Base-by-base conservation (phyloP, 805 yeast genomes). In the Lipomyces chichibuensis region DNA sequence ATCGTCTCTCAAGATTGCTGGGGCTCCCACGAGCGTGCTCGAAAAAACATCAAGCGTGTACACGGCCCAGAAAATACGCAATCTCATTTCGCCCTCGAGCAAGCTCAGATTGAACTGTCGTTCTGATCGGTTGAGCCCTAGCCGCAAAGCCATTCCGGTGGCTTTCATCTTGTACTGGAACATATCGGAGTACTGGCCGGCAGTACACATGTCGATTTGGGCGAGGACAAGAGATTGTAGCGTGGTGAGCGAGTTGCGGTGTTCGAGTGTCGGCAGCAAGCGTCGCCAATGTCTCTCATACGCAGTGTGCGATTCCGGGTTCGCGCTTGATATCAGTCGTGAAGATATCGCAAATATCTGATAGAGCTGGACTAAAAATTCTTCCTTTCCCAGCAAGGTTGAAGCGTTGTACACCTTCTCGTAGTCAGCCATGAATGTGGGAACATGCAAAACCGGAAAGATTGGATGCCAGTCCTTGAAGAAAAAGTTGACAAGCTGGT, bases 91-190 rank as follows among this genome's bases (percentile, higher is more conserved):
- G 77, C 89, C 95, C 79, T 89, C 93, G 67, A 86, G 82, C 3
- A 91, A 92, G 0, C 93, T 87, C 3, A 66, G 49, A 23, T 65
- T 64, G 60, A 71, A 70, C 37, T 67, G 62, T 43, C 70, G 66
- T 9, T 96, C 97, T 77, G 96, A 89, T 72, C 96, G 82, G 75
- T 92, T 96, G 57, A 92, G 80, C 72, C 97, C 84, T 62, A 92
- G 79, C 72, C 92, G 95, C 73, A 91, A 96, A 3, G 93, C 88
- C 93, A 91, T 89, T 33, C 92, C 87, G 13, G 89, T 85, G 7
- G 89, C 87, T 71, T 87, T 82, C 55, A 94, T 93, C 66, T 97
- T 82, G 54, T 90, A 81, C 62, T 88, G 89, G 79, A 91, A 92
- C 67, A 92, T 83, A 1, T 91, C 87, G 8, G 87, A 83, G 56